A percentile compares a stretch with the other conserved stretches of the same genome.
These are phyloP conservation scores for Solanum ossicruentum DNA, from an alignment of 257 asterid genomes.

Conservation along the genomic window DNA sequence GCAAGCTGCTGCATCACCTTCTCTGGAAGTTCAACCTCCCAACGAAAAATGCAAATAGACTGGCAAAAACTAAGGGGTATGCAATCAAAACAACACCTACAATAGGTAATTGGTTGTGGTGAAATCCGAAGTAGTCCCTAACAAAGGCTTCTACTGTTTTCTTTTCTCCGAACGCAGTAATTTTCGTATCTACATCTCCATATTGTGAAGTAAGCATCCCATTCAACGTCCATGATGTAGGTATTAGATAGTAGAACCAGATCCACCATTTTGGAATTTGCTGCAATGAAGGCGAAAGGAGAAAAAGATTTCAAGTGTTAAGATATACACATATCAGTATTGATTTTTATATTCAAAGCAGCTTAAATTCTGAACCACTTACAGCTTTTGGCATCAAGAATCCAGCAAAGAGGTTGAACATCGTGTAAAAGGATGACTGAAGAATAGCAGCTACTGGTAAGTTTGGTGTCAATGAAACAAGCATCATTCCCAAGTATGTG, in stretches of 20 bases:
- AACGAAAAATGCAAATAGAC: conserved; percentile 18
- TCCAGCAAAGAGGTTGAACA: conserved; percentile 36
- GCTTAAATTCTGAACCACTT: background rate
- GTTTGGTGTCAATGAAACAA: conserved; percentile 34
- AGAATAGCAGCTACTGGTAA: conserved; percentile 28
- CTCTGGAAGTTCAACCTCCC: conserved; percentile 28
- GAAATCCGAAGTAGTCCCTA: conserved; percentile 32
- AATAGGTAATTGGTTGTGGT: conserved; percentile 24
- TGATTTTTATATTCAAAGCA: background rate
- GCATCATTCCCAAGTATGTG: conserved; percentile 39
- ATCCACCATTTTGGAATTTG: conserved; percentile 53
- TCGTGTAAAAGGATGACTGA: conserved; percentile 24
- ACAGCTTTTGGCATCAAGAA: conserved; percentile 33
- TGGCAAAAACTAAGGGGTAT: conserved; percentile 29
- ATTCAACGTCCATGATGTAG: conserved; percentile 41
- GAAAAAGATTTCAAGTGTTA: background rate
- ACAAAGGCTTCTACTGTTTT: conserved; percentile 24
- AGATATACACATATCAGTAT: background rate
- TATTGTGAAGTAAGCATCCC: conserved; percentile 40
- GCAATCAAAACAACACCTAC: conserved; percentile 26
- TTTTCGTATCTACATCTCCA: conserved; percentile 23
- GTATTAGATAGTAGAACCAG: conserved; percentile 34
- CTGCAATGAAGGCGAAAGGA: conserved; percentile 4
- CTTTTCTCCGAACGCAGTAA: conserved; percentile 19
- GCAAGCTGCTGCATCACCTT: conserved; percentile 9